A percentile compares a stretch with the other conserved stretches of the same genome.
Evolutionary conservation across 139 green algal genomes (phyloP).

Genomic region (Parachlorella kessleri): DNA sequence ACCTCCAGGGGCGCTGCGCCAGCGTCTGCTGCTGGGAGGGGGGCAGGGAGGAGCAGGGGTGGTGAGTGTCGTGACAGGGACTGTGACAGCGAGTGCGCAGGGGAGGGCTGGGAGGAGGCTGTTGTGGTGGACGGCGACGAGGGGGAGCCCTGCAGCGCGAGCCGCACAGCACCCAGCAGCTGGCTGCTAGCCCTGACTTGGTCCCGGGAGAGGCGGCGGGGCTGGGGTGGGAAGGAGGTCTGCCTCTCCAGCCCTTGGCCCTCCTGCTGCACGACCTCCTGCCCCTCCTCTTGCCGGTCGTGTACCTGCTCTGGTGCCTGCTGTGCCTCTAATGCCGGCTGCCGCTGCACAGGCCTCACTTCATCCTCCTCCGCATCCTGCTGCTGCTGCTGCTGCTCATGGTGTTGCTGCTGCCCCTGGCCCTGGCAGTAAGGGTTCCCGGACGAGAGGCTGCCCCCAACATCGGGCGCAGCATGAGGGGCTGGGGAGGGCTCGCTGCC

Average conservation of each 20-base stretch:
- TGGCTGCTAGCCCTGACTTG: conserved; percentile 16
- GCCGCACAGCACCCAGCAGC: not conserved
- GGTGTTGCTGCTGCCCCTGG: not conserved
- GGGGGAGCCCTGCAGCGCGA: not conserved
- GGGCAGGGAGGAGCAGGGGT: too few relatives aligned
- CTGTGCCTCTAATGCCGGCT: not conserved
- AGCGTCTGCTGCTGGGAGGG: too few relatives aligned
- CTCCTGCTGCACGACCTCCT: not conserved
- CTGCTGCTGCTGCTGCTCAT: conserved; percentile 22
- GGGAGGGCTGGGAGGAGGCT: too few relatives aligned
- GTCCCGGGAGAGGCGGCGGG: conserved; percentile 2
- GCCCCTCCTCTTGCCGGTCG: not conserved
- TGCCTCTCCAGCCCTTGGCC: not conserved
- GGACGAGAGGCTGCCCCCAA: too few relatives aligned
- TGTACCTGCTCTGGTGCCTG: not conserved
- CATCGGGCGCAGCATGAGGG: too few relatives aligned
- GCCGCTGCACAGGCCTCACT: conserved; percentile 11
- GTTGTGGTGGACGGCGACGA: not conserved
- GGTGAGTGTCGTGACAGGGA: too few relatives aligned
- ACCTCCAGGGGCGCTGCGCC: too few relatives aligned
- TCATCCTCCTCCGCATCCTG: conserved; percentile 14
- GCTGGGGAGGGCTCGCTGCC: too few relatives aligned
- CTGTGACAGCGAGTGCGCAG: too few relatives aligned
- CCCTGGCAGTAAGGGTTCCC: not conserved
- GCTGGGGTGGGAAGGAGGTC: too few relatives aligned